Evolutionary conservation across 495 filamentous ascomycete genomes (phyloP), one percentile per base, ranked within the genome.

Genomic region (Melanomma pulvis-pyrius): DNA sequence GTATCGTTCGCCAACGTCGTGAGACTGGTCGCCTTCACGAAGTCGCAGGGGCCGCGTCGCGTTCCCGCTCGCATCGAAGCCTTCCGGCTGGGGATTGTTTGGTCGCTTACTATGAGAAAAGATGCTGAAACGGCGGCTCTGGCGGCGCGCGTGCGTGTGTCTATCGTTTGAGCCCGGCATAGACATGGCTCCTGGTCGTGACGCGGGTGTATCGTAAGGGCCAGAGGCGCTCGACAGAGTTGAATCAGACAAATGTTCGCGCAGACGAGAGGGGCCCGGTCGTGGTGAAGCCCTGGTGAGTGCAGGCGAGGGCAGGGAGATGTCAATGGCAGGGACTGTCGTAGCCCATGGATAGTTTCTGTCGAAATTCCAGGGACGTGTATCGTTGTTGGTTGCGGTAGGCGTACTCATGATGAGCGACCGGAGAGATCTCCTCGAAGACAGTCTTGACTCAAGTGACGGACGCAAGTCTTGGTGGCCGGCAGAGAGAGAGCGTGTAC

Each of bases 311-410:
- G 77, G 77, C 0, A 77, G 61, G 8, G 56, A 68, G 46, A 79
- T 73, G 39, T 78, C 76, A 19, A 77, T 70, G 6, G 63, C 39
- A 39, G 72, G 49, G 12, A 64, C 59, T 0, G 61, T 63, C 25
- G 69, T 60, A 34, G 71, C 59, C 75, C 75, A 79, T 22, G 75
- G 75, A 63, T 77, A 79, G 67, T 73, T 79, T 58, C 72, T 71
- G 46, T 76, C 76, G 25, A 68, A 56, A 57, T 78, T 79, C 76
- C 75, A 76, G 0, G 75, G 77, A 13, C 75, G 71, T 12, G 59
- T 67, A 6, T 70, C 70, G 17, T 61, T 61, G 6, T 6, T 36
- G 6, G 32, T 36, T n/a, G 30, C 60, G 8, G 63, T 67, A 30
- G 70, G 66, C 9, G 66, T 69, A 29, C 44, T 48, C 32, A 36